Conservation (phyloP, 441 rosid genomes). For the Aleurites moluccanus region DNA sequence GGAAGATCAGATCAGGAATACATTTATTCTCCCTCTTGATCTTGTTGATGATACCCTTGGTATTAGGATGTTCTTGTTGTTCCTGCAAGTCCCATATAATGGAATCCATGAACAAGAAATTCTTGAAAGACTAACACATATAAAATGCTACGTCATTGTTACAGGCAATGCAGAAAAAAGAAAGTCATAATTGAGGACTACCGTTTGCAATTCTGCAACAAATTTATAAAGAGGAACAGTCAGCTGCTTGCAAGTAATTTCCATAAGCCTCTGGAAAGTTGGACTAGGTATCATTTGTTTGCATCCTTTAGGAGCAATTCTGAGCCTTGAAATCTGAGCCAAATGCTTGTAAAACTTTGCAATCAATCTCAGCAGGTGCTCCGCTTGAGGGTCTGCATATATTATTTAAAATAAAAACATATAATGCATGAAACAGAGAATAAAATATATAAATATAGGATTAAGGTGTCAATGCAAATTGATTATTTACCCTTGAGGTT, state of each 20-base stretch:
- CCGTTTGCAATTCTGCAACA: constrained; percentile 66
- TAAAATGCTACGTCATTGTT: neutral
- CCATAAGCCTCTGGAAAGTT: constrained; percentile 72
- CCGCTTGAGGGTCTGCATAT: constrained; percentile 68
- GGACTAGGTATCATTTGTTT: constrained; percentile 68
- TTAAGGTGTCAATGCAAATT: constrained; percentile 8
- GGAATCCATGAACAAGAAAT: constrained; percentile 12
- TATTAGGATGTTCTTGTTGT: constrained; percentile 52
- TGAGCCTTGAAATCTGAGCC: constrained; percentile 71
- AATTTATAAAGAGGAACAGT: constrained; percentile 70
- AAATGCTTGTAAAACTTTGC: constrained; percentile 71
- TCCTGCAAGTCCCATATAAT: constrained; percentile 43
- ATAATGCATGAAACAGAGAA: constrained; percentile 8
- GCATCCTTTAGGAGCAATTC: constrained; percentile 72
- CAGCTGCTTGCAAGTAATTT: constrained; percentile 71
- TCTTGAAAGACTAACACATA: neutral
- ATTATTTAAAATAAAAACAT: constrained; percentile 9
- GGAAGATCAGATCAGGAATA: constrained; percentile 81
- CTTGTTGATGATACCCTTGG: constrained; percentile 64
- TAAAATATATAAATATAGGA: constrained; percentile 18
- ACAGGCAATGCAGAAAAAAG: neutral
- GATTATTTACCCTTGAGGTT: constrained; percentile 58
- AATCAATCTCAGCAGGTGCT: constrained; percentile 56
- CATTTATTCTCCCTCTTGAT: constrained; percentile 83
- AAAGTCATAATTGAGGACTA: constrained; percentile 17